A percentile compares a stretch with the other conserved stretches of the same genome.
These are phyloP conservation scores for Trichosporon asahii DNA, from an alignment of 1,284 basidiomycete species.

Conservation along the genomic window DNA sequence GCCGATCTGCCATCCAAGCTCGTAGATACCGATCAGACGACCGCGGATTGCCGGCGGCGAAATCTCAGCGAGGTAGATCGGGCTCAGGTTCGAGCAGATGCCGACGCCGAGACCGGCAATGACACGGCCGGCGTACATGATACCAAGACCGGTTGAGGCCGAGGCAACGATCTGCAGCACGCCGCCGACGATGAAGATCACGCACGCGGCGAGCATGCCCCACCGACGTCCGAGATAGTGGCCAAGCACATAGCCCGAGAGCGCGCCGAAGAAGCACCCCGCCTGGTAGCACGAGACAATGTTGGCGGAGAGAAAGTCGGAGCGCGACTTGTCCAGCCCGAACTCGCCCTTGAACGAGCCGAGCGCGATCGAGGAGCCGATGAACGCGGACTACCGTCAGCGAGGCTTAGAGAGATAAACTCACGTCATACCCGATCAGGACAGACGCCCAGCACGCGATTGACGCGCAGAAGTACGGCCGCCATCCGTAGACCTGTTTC, in stretches of 20 bases:
- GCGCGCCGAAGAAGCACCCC: conserved; percentile 29
- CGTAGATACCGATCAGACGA: conserved; percentile 56
- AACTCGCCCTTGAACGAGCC: conserved; percentile 38
- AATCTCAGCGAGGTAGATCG: conserved; percentile 51
- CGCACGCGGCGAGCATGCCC: conserved; percentile 33
- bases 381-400: conserved; percentile 32
- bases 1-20: conserved; percentile 52
- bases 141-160: conserved; percentile 27
- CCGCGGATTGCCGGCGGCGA: conserved; percentile 48
- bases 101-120: conserved; percentile 45
- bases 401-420: neutral
- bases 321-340: conserved; percentile 16
- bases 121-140: conserved; percentile 43
- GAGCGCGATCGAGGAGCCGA: conserved; percentile 37
- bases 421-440: conserved; percentile 54
- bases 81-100: conserved; percentile 34
- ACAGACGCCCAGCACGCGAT: conserved; percentile 46
- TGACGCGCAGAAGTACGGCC: conserved; percentile 53
- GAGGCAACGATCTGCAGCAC: conserved; percentile 41
- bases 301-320: conserved; percentile 47
- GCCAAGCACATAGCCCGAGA: conserved; percentile 27
- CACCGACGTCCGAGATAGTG: conserved; percentile 34
- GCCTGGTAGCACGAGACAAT: conserved; percentile 56
- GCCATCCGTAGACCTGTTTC: conserved; percentile 57
- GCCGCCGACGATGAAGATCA: conserved; percentile 46